Evolutionary conservation across 2,329 filamentous ascomycete species (phyloP).

Genomic region (Sphaerostilbella broomeana): DNA sequence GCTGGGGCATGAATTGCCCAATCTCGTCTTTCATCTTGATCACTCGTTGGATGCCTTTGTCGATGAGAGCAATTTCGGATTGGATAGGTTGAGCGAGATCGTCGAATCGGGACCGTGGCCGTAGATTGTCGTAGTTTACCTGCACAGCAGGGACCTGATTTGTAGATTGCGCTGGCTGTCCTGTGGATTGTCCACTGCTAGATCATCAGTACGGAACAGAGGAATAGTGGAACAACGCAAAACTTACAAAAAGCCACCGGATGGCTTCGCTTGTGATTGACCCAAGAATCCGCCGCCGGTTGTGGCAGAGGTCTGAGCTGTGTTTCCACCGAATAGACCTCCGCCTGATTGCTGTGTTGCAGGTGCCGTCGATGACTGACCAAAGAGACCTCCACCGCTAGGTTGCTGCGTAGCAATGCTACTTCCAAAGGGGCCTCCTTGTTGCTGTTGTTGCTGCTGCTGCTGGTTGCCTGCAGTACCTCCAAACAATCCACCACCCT

Average conservation of each 20-base stretch:
- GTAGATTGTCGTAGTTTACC: constrained; percentile 71
- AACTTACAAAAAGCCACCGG: constrained; percentile 28
- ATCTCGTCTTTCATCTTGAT: constrained; percentile 73
- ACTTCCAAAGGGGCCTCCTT: constrained; percentile 23
- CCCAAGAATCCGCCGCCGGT: constrained; percentile 24
- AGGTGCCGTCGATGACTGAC: constrained; percentile 17
- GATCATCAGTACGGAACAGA: constrained; percentile 13
- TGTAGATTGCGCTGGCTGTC: constrained; percentile 29
- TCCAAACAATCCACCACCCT: constrained; percentile 28
- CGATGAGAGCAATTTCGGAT: constrained; percentile 67
- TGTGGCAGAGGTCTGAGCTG: constrained; percentile 16
- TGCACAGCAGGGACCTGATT: constrained; percentile 63
- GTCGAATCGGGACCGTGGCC: constrained; percentile 84
- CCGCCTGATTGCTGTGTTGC: constrained; percentile 20
- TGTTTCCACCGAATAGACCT: constrained; percentile 25
- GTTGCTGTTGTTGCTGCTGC: constrained; percentile 14
- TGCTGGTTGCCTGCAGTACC: constrained; percentile 15
- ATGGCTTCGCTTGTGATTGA: constrained; percentile 29
- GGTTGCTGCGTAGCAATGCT: constrained; percentile 17
- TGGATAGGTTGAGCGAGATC: constrained; percentile 81
- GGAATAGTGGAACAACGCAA: background rate
- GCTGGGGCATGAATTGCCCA: constrained; percentile 57
- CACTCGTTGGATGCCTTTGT: constrained; percentile 73
- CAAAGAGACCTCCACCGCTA: constrained; percentile 27
- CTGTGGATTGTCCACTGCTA: constrained; percentile 24